These are phyloP conservation scores for Penicillium canescens DNA, from an alignment of 495 filamentous ascomycete genomes.

Conservation along the genomic window DNA sequence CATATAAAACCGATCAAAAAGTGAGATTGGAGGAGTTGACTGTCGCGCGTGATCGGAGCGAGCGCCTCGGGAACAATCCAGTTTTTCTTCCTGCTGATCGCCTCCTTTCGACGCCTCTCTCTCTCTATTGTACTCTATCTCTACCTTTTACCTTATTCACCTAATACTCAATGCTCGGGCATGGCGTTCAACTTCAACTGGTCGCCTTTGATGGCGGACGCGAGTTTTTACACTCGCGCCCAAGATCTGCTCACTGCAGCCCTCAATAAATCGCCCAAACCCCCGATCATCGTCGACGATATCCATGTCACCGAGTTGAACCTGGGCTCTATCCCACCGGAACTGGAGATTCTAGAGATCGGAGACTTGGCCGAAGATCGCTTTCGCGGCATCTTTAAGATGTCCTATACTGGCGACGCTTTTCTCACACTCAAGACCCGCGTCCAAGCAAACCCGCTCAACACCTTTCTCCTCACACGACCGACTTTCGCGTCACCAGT, in stretches of 20 bases:
- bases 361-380: constrained; percentile 95
- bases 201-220: constrained; percentile 96
- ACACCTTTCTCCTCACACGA: constrained; percentile 90
- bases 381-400: constrained; percentile 97
- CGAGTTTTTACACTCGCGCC: constrained; percentile 82
- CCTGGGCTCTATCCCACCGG: constrained; percentile 85
- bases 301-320: constrained; percentile 98
- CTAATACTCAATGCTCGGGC: constrained; percentile 33
- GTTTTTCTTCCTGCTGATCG: constrained; percentile 10
- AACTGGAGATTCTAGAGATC: constrained; percentile 94
- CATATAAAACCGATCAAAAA: too few species aligned
- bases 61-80: constrained; percentile 7
- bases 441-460: constrained; percentile 96
- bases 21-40: too few species aligned
- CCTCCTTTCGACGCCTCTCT: constrained; percentile 3
- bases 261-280: constrained; percentile 96
- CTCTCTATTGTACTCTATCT: constrained; percentile 2
- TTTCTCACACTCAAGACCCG: constrained; percentile 91
- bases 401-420: constrained; percentile 95
- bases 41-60: background rate
- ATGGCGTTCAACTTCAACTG: constrained; percentile 99
- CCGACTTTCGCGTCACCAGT: constrained; percentile 89
- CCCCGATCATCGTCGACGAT: constrained; percentile 98
- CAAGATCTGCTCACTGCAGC: constrained; percentile 92
- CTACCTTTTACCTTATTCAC: background rate